Conservation (phyloP, 257 asterid genomes). For the Lavandula angustifolia region DNA sequence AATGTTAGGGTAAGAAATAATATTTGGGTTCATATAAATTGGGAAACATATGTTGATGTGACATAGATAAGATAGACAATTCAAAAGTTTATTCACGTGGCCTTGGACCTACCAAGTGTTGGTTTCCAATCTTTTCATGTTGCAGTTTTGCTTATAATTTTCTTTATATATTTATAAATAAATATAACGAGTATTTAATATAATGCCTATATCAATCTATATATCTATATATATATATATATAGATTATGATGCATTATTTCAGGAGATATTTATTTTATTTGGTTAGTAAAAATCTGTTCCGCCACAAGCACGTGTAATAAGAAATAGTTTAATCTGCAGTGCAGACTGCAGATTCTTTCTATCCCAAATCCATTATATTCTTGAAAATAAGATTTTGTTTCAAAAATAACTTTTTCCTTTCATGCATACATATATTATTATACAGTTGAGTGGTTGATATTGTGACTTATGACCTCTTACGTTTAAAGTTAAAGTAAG, state of each 20-base stretch:
- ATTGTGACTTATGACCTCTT: too few relatives aligned
- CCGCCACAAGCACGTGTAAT: not conserved
- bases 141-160: too few relatives aligned
- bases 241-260: too few relatives aligned
- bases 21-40: not conserved
- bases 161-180: too few relatives aligned
- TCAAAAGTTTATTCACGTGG: slow-evolving; percentile 30
- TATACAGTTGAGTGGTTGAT: too few relatives aligned
- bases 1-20: too few relatives aligned
- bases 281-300: not conserved
- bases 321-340: not conserved
- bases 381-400: not conserved
- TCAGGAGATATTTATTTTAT: not conserved
- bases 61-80: slow-evolving; percentile 30
- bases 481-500: too few relatives aligned
- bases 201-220: too few relatives aligned
- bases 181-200: too few relatives aligned
- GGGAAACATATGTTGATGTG: slow-evolving; percentile 16
- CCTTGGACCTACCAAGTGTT: slow-evolving; percentile 20
- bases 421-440: too few relatives aligned
- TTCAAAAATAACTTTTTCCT: too few relatives aligned
- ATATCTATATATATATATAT: too few relatives aligned
- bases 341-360: slow-evolving; percentile 11
- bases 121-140: not conserved
- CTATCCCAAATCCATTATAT: not conserved